A percentile compares a stretch with the other conserved stretches of the same genome.
These are phyloP conservation scores for Aspergillus japonicus DNA, from an alignment of 2,329 filamentous ascomycete genomes.

Conservation along the genomic window DNA sequence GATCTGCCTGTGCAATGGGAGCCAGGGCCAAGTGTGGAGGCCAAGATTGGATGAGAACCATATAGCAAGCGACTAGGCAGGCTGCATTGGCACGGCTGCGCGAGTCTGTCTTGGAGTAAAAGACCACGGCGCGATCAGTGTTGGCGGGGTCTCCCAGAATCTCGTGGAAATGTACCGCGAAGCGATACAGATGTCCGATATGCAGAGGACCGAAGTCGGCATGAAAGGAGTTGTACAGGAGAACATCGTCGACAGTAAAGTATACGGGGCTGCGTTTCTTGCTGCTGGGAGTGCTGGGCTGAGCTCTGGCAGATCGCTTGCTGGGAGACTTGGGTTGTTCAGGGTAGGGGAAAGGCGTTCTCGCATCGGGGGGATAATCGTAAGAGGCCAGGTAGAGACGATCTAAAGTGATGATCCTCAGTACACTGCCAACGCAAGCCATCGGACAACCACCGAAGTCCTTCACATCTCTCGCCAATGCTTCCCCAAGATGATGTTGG, in stretches of 20 bases:
- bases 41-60: slow-evolving; percentile 98
- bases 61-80: slow-evolving; percentile 94
- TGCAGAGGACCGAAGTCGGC: slow-evolving; percentile 97
- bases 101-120: slow-evolving; percentile 91
- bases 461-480: neutral
- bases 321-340: slow-evolving; percentile 63
- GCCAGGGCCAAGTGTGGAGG: slow-evolving; percentile 92
- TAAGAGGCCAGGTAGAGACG: slow-evolving; percentile 94
- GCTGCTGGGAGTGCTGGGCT: slow-evolving; percentile 55
- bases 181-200: slow-evolving; percentile 94
- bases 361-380: slow-evolving; percentile 72
- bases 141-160: slow-evolving; percentile 89
- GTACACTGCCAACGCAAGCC: neutral
- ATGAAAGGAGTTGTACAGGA: slow-evolving; percentile 97
- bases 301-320: slow-evolving; percentile 70
- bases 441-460: neutral
- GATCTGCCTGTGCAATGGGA: slow-evolving; percentile 93
- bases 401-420: slow-evolving; percentile 55
- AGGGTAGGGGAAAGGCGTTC: slow-evolving; percentile 84
- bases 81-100: slow-evolving; percentile 88
- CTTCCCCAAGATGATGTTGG: neutral
- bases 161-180: slow-evolving; percentile 93
- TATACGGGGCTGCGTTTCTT: slow-evolving; percentile 72
- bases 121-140: slow-evolving; percentile 85
- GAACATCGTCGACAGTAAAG: slow-evolving; percentile 88